Percentiles rank a stretch among this genome's conserved stretches.
Evolutionary conservation across 257 asterid genomes (phyloP).

Genomic region (Gardenia jasminoides): DNA sequence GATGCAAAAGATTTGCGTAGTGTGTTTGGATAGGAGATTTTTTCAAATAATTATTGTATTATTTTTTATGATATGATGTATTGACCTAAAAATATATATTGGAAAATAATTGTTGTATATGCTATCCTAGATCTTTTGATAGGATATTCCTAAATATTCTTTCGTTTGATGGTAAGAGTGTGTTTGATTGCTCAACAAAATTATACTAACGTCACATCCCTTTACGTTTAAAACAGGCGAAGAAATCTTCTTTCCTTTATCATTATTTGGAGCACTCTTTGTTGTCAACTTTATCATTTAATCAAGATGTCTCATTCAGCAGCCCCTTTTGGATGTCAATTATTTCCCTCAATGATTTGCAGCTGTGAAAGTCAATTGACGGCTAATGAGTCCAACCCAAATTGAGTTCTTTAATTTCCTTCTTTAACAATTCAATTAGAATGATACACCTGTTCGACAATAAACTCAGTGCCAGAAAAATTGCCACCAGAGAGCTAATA

Average conservation of each 20-base stretch:
- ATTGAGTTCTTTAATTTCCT: not conserved
- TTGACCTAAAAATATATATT: too few species aligned
- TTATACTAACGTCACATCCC: not conserved
- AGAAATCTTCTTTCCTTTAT: not conserved
- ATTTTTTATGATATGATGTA: too few species aligned
- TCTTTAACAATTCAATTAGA: not conserved
- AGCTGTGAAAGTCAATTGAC: not conserved
- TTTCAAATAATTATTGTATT: too few species aligned
- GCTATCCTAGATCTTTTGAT: not conserved
- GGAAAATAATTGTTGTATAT: too few species aligned
- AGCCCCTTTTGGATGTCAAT: not conserved
- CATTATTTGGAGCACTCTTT: not conserved
- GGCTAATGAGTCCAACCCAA: not conserved
- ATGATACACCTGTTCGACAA: not conserved
- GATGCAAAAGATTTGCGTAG: too few species aligned
- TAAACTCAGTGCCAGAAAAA: too few species aligned
- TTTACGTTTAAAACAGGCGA: too few species aligned
- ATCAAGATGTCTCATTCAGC: conserved; percentile 7
- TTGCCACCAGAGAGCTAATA: too few species aligned
- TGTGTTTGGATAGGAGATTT: too few species aligned
- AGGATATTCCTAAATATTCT: not conserved
- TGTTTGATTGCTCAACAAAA: too few species aligned
- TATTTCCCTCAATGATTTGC: not conserved
- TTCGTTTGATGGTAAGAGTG: not conserved
- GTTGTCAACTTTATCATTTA: not conserved